A percentile compares a stretch with the other conserved stretches of the same genome.
Conservation (phyloP, 2,329 filamentous ascomycete genomes). For the Chaetoscypha palmicola region DNA sequence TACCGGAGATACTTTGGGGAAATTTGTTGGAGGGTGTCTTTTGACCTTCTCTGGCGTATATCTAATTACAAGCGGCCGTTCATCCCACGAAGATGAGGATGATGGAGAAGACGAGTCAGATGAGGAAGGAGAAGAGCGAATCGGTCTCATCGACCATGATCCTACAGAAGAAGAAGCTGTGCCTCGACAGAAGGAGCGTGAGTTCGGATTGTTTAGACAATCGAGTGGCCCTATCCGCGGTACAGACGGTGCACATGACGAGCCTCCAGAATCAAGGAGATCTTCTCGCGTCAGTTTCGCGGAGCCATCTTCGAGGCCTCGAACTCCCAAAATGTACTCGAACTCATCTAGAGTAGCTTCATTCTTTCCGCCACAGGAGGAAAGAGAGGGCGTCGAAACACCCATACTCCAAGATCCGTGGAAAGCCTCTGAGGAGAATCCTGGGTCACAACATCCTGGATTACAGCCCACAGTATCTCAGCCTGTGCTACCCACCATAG, state of each 20-base stretch:
- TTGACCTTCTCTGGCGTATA: conserved; percentile 97
- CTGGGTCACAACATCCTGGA: conserved; percentile 20
- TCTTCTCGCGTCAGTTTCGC: conserved; percentile 27
- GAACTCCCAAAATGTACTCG: conserved; percentile 21
- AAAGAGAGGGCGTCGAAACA: conserved; percentile 13
- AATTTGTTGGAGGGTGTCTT: conserved; percentile 85
- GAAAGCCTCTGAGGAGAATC: conserved; percentile 20
- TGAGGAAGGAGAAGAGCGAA: conserved; percentile 58
- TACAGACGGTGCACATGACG: conserved; percentile 18
- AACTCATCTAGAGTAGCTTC: conserved; percentile 18
- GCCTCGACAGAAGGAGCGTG: conserved; percentile 9
- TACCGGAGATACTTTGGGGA: conserved; percentile 62
- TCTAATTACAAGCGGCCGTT: conserved; percentile 82
- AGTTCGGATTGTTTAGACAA: conserved; percentile 9
- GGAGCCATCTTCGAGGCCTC: conserved; percentile 16
- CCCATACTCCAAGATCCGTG: conserved; percentile 28
- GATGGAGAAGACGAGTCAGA: conserved; percentile 48
- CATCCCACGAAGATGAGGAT: conserved; percentile 49
- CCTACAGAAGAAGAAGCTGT: conserved; percentile 12
- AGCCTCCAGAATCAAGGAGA: conserved; percentile 15
- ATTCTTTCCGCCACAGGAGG: conserved; percentile 8
- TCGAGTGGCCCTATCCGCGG: conserved; percentile 10
- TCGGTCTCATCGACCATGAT: conserved; percentile 51
- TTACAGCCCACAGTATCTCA: conserved; percentile 22
- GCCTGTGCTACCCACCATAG: conserved; percentile 27